Evolutionary conservation across 1,139 yeast species (phyloP), one percentile per base, ranked within the genome.

Genomic region (Geotrichum australiense): DNA sequence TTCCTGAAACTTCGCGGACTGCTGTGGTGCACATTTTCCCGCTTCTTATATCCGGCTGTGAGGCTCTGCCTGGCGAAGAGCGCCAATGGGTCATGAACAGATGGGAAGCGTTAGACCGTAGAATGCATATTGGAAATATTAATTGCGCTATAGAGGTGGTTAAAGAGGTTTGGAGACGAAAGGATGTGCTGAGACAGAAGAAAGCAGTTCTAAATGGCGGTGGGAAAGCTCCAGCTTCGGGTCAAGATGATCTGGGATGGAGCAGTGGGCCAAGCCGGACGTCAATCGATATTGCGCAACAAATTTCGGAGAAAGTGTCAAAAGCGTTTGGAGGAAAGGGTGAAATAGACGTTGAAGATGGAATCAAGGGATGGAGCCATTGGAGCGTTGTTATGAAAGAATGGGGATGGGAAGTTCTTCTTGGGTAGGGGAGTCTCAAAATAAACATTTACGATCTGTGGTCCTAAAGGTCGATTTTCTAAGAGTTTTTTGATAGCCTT

Each of bases 321-420:
- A 70, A 66, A 27, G 60, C 64, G 15, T 65, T 61, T 44, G 60
- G 58, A 21, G 23, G 24, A 7, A 24, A 19, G 12, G 56, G 52
- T 23, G 58, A 58, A 18, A 54, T 53, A 18, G 57, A 61, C 3
- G 47, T 61, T n/a, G 67, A 66, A 15, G 68, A 64, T 32, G 69
- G 66, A 1, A 64, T 76, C 31, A 65, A 66, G 41, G 70, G 76
- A 23, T 67, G 71, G 59, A 62, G 76, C n/a, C 84, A 78, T 56
- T 79, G 86, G 86, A 73, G 77, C 41, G 63, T 73, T 0, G 75
- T 79, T 10, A 79, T 78, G 84, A 72, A 73, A 51, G 84, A 78
- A 50, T 78, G 85, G 85, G 78, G 79, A 0, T 78, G 85, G 84
- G 84, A 79, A 55, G 78, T 79, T 11, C 56, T 78, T 34, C 57